Evolutionary conservation across 306 rosid genomes (phyloP).

Genomic region (Vicia villosa): DNA sequence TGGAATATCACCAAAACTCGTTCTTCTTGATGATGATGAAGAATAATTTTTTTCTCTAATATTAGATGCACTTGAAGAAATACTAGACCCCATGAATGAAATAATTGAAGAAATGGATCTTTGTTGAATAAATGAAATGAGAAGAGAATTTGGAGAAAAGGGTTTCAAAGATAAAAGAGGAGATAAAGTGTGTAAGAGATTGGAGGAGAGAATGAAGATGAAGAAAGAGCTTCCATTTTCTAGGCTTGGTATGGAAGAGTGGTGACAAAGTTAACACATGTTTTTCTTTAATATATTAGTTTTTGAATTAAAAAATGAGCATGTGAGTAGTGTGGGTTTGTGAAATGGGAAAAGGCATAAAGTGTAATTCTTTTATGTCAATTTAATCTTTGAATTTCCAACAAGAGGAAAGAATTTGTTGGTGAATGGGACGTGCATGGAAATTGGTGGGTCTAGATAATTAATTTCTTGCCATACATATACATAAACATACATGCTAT

Average conservation of each 20-base stretch:
- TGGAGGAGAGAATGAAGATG: conserved; percentile 25
- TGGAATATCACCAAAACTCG: conserved; percentile 68
- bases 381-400: conserved; percentile 13
- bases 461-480: neutral
- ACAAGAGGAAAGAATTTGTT: conserved; percentile 19
- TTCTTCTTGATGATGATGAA: conserved; percentile 36
- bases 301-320: conserved; percentile 8
- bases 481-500: neutral
- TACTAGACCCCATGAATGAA: conserved; percentile 57
- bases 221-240: conserved; percentile 45
- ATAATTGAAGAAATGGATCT: neutral
- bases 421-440: conserved; percentile 36
- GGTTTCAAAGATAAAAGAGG: conserved; percentile 46
- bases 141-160: neutral
- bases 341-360: conserved; percentile 32
- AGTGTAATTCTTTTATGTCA: conserved; percentile 35
- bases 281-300: neutral
- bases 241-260: conserved; percentile 21
- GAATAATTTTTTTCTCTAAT: conserved; percentile 21
- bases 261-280: conserved; percentile 27
- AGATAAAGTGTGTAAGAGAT: conserved; percentile 40
- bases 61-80: conserved; percentile 40
- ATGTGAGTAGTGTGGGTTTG: conserved; percentile 18
- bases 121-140: neutral
- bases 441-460: conserved; percentile 1